phyloP scores from a whole-genome alignment of 75 land plant genomes.

The Chamaecyparis obtusa region DNA sequence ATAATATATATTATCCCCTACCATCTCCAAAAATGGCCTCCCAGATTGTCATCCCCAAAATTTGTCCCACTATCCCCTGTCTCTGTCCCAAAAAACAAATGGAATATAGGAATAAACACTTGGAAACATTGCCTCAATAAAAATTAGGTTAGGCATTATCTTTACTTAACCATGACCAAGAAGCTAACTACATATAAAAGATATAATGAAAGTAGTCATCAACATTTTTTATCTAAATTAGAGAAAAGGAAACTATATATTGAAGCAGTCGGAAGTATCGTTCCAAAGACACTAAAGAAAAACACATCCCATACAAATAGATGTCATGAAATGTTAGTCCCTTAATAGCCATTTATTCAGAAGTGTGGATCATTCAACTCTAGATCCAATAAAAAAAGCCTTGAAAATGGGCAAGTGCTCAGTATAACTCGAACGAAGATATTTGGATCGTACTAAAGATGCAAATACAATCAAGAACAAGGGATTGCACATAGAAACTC shows the following conservation, averaged over 20 bases:
- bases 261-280: neutral
- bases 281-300: neutral
- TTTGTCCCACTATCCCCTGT: no score
- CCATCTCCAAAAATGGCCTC: neutral
- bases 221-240: neutral
- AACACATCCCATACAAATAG: neutral
- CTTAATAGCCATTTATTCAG: neutral
- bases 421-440: neutral
- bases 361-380: neutral
- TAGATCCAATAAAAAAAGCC: neutral
- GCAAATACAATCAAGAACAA: neutral
- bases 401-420: neutral
- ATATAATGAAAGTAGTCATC: neutral
- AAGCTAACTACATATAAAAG: neutral
- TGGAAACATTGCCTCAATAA: neutral
- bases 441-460: neutral
- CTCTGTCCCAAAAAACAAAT: neutral
- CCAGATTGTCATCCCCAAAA: neutral
- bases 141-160: neutral
- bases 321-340: neutral
- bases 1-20: no score
- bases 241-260: neutral
- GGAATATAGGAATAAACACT: neutral
- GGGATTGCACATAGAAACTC: neutral
- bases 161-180: neutral